Evolutionary conservation across 75 land plant species (phyloP).

Genomic region (Pinus tabuliformis): DNA sequence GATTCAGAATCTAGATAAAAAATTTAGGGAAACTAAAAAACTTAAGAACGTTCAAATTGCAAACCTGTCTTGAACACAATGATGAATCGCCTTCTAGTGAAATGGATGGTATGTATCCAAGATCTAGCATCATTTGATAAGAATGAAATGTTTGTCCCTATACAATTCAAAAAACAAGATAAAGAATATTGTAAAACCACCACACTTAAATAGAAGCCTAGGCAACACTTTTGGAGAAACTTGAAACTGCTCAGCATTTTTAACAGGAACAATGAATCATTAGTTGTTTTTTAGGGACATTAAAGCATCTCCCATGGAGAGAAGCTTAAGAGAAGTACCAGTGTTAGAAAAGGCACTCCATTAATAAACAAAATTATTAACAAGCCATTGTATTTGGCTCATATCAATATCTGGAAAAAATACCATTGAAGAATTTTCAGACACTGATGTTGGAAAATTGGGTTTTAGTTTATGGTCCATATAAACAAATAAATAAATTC

Average conservation of each 20-base stretch:
- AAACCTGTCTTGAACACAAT: background rate
- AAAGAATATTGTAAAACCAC: background rate
- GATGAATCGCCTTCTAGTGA: background rate
- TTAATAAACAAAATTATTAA: background rate
- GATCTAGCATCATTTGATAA: background rate
- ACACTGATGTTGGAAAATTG: background rate
- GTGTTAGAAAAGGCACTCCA: background rate
- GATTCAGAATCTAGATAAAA: background rate
- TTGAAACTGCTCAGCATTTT: background rate
- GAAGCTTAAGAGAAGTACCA: background rate
- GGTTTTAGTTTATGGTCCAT: too few relatives aligned
- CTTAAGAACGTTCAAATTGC: background rate
- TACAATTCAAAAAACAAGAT: background rate
- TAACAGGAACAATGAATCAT: background rate
- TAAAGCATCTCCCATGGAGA: background rate
- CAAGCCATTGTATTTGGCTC: background rate
- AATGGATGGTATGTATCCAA: background rate
- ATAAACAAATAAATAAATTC: too few relatives aligned
- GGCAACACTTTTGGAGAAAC: background rate
- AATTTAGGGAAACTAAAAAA: background rate
- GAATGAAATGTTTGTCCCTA: background rate
- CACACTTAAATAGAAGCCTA: background rate
- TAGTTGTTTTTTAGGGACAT: background rate
- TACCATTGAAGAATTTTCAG: background rate
- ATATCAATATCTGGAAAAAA: background rate